Percentiles rank a stretch among this genome's conserved stretches.
Conservation (phyloP, 1,139 yeast genomes). For the Geotrichum macrosporum region DNA sequence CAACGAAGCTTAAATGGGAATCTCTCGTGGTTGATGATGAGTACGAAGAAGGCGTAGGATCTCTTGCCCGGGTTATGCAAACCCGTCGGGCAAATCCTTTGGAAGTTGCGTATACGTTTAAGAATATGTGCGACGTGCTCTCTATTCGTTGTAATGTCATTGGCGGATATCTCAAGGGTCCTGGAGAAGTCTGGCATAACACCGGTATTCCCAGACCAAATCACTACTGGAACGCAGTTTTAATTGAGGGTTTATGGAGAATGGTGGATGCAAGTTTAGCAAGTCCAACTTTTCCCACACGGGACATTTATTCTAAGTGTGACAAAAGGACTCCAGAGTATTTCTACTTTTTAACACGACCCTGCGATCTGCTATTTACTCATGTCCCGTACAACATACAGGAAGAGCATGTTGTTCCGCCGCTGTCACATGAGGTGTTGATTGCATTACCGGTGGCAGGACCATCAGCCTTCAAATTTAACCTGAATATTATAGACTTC, state of each 20-base stretch:
- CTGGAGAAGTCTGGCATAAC: constrained; percentile 50
- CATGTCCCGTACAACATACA: constrained; percentile 78
- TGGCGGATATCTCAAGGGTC: constrained; percentile 77
- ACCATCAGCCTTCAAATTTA: constrained; percentile 67
- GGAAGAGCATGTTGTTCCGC: constrained; percentile 82
- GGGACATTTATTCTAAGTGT: constrained; percentile 31
- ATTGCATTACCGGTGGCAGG: constrained; percentile 78
- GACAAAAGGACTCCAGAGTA: constrained; percentile 36
- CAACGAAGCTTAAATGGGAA: constrained; percentile 47
- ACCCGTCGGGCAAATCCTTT: constrained; percentile 57
- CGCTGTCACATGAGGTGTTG: constrained; percentile 72
- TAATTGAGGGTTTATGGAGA: constrained; percentile 65
- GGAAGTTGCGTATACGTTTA: constrained; percentile 73
- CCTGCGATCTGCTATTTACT: constrained; percentile 69
- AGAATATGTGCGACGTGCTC: constrained; percentile 64
- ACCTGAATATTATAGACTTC: constrained; percentile 58
- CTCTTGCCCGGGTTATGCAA: constrained; percentile 36
- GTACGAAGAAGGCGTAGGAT: constrained; percentile 23
- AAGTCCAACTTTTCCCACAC: constrained; percentile 49
- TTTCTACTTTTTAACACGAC: constrained; percentile 74
- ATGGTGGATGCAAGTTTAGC: constrained; percentile 69
- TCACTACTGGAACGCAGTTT: constrained; percentile 85
- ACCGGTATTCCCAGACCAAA: constrained; percentile 52
- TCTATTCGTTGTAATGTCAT: constrained; percentile 72
- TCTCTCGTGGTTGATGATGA: constrained; percentile 25